Base-by-base conservation (phyloP, 2,329 filamentous ascomycete genomes). In the Dryadomyces quercus-mongolicae region DNA sequence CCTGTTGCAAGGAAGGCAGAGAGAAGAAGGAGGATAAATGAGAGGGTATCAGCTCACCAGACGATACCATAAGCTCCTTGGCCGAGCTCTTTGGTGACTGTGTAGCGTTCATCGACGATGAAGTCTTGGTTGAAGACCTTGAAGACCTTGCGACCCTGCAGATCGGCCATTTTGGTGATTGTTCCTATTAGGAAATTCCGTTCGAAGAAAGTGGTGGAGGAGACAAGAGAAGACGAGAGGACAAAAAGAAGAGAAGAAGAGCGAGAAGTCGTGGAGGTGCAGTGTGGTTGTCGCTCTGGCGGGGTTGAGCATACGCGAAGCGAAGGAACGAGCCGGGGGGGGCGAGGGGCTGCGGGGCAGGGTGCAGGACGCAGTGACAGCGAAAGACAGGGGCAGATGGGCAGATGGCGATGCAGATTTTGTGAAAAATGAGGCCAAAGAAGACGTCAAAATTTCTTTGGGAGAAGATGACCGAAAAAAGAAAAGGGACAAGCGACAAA, bases 51-150 rank as follows among this genome's bases (percentile, higher is more conserved):
- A 44, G 71, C 80, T 58, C 80, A 95, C 90, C 93, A 98, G 67
- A 98, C 93, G 66, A 98, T 97, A 68, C 93, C 93, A 68, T 98
- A 98, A 65, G 93, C 93, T 66, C 93, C 93, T 71, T 98, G 93
- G 48, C 93, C 93, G 54, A 98, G 78, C 76, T 98, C 93, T 79
- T 98, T 98, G 61, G 92, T 97, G 61, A 98, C 93, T 61, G 88
- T 95, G 75, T 98, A 98, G 65, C 92, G 85, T 72, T 97, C 92
- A 69, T 97, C 93, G 66, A 97, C 93, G 63, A 96, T 84, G 68
- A 98, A 98, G 75, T 98, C 93, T 68, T 98, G 93, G 78, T 96
- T 96, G 75, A 98, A 98, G 70, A 98, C 91, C 84, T 95, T 95
- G 80, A 95, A 96, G 71, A 92, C 82, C 80, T 95, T 96, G 72